Base-by-base conservation (phyloP, 2,329 filamentous ascomycete species). In the Trichoderma semiorbis region DNA sequence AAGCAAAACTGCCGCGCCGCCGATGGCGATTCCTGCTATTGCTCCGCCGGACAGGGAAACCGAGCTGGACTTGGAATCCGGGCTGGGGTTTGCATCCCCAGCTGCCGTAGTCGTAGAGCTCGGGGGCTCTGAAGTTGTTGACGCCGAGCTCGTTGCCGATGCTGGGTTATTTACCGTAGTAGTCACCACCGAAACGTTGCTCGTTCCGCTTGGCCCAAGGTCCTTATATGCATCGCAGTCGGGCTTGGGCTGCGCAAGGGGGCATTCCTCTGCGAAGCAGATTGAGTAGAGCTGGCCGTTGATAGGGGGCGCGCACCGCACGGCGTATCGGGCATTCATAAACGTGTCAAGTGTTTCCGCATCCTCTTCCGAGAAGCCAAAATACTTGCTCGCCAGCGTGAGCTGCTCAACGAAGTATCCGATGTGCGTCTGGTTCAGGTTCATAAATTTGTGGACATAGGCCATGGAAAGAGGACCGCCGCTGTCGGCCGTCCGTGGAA, bases 391-490 rank as follows among this genome's bases (percentile, higher is more conserved):
- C 8, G 78, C 72, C 10, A 72, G 30, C 3, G 74, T 76, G 50
- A 80, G 74, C 57, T 80, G 78, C 10, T 77, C 70, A 67, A 80
- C 78, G 70, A 80, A 80, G 61, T 80, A 77, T 7, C 75, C 77
- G 8, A 79, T 71, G 28, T 80, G 73, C 1, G 75, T 76, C 26
- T 75, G 69, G 66, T 79, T 76, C 26, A 80, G 73, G 63, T 78
- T 74, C 79, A 80, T 80, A 70, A 74, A 80, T 57, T 80, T 79
- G 74, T 80, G 79, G 5, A 78, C 78, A 70, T 79, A 80, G 32
- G 78, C 77, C n/a, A 34, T 18, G 75, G 75, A 63, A 67, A 75
- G 24, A 75, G 72, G 28, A 69, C 64, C 5, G 71, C 73, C 50
- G 61, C 34, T 60, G 34, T 75, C 74, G 3, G 72, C 70, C 18